phyloP scores from a whole-genome alignment of 352 stramenopile species.

The Pilasporangium apinafurcum region DNA sequence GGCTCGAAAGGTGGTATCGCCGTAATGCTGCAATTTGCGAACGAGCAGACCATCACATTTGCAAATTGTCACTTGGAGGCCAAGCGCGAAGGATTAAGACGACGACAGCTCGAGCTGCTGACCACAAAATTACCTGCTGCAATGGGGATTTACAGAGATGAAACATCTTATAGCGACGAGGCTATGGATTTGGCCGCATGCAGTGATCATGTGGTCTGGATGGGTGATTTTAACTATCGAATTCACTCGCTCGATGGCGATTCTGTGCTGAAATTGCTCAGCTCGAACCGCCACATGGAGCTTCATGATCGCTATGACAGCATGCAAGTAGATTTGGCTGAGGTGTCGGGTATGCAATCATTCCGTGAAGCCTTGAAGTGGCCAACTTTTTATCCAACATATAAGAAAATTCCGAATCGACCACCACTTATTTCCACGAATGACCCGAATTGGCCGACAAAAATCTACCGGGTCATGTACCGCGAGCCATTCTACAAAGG shows the following conservation, averaged over 20 bases:
- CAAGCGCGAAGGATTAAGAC: conserved; percentile 37
- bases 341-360: conserved; percentile 19
- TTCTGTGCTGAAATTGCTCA: conserved; percentile 39
- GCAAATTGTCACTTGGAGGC: conserved; percentile 68
- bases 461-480: conserved; percentile 46
- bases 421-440: no score
- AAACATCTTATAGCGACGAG: background rate
- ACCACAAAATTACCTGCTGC: conserved; percentile 34
- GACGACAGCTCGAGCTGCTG: conserved; percentile 47
- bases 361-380: conserved; percentile 59
- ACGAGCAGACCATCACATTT: conserved; percentile 54
- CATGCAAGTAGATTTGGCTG: conserved; percentile 43
- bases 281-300: conserved; percentile 30
- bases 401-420: conserved; percentile 58
- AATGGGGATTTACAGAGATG: conserved; percentile 8
- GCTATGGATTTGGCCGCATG: conserved; percentile 34
- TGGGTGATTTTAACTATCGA: conserved; percentile 80
- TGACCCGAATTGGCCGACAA: conserved; percentile 37
- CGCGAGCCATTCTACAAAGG: conserved; percentile 75
- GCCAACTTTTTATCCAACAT: conserved; percentile 71
- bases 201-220: conserved; percentile 75
- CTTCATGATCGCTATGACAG: conserved; percentile 68
- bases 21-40: conserved; percentile 31
- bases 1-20: conserved; percentile 61
- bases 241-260: conserved; percentile 40